Base-by-base conservation (phyloP, 768 basidiomycete species). In the Termitomyces sp. region DNA sequence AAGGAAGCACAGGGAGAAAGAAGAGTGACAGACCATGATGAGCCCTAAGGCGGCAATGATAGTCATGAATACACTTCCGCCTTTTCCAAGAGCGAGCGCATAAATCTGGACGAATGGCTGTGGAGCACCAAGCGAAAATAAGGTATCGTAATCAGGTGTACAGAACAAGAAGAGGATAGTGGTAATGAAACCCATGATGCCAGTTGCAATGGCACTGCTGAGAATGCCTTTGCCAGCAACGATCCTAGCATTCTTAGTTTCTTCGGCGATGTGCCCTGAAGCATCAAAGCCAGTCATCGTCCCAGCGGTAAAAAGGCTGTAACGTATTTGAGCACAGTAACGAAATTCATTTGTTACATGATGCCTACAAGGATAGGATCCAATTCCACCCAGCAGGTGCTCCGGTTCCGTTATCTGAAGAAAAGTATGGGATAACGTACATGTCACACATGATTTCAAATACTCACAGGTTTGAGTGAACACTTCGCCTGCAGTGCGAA, bases 101-200 rank as follows among this genome's bases (percentile, higher is more conserved):
- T 95, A 96, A 13, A 97, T 79, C 64, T 87, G 89, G 13, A 95
- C 93, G 62, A 95, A 97, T 0, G 95, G 94, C 67, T 97, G 93
- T 0, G 94, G 94, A 0, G 93, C 91, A 30, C 83, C 74, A 20
- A 95, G 77, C 4, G 86, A 72, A 68, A 93, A 94, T 30, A 95
- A 72, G 0, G 82, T 80, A 63, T 91, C 81, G 59, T 93, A 77
- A 66, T 90, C 86, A 3, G 93, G 92, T 2, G 85, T 87, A 71
- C 91, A 93, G 70, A 93, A 94, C 34, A 95, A 73, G 76, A 92
- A 93, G 16, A 93, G 77, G 53, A 93, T 89, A 5, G 85, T 82
- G 30, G 90, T 88, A 46, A 80, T 75, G 67, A 94, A 92, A 4
- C 91, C 91, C n/a, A 92, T 69, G 24, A 88, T 68, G 13, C 90